Evolutionary conservation across 768 basidiomycete genomes (phyloP).

Genomic region (Amanita molliuscula): DNA sequence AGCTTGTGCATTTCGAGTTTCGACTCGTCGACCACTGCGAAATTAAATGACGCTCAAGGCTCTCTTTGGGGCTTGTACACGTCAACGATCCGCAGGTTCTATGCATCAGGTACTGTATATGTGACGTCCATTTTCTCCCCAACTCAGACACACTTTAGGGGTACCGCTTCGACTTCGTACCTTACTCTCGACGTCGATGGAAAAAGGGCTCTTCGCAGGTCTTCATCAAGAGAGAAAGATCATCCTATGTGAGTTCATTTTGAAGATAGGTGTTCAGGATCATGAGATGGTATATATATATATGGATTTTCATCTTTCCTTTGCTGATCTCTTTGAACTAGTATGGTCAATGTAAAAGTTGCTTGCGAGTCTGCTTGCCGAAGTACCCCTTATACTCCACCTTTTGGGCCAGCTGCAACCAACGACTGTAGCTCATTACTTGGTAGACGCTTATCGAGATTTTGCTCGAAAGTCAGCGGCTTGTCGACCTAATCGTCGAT

Average conservation of each 20-base stretch:
- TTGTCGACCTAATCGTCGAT: constrained; percentile 32
- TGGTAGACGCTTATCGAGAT: constrained; percentile 52
- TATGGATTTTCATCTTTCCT: constrained; percentile 4
- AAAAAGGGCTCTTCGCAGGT: constrained; percentile 43
- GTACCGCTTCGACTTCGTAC: constrained; percentile 25
- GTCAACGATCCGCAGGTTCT: constrained; percentile 30
- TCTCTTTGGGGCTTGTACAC: constrained; percentile 43
- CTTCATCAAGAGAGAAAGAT: constrained; percentile 44
- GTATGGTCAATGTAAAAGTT: constrained; percentile 29
- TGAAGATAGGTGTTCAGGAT: constrained; percentile 40
- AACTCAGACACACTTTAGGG: constrained; percentile 22
- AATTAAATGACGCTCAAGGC: constrained; percentile 33
- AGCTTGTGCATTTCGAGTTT: constrained; percentile 38
- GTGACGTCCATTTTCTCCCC: not conserved
- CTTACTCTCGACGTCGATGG: constrained; percentile 33
- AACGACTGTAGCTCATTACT: not conserved
- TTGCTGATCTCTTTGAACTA: constrained; percentile 23
- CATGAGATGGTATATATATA: constrained; percentile 39
- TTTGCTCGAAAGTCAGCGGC: constrained; percentile 53
- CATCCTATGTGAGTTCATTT: constrained; percentile 43
- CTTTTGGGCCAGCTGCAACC: constrained; percentile 45
- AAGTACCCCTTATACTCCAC: constrained; percentile 41
- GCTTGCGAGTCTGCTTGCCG: constrained; percentile 35
- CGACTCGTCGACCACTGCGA: constrained; percentile 32
- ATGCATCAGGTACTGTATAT: constrained; percentile 33